Evolutionary conservation across 2,329 filamentous ascomycete species (phyloP).

Genomic region (Nemania sp.): DNA sequence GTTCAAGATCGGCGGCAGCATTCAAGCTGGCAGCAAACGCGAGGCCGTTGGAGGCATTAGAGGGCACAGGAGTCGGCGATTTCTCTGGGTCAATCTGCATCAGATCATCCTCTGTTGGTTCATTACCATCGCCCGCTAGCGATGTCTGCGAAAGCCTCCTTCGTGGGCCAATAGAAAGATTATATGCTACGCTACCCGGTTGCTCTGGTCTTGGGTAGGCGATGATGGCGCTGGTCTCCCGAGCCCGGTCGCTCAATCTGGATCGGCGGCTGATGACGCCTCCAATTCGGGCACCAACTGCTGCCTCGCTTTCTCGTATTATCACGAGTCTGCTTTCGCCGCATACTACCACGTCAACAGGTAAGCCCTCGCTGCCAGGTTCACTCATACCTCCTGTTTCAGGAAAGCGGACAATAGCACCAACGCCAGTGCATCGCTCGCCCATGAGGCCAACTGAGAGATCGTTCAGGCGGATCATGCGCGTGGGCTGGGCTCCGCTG

Average conservation of each 20-base stretch:
- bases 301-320: constrained; percentile 57
- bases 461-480: constrained; percentile 60
- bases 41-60: constrained; percentile 45
- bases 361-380: constrained; percentile 44
- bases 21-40: constrained; percentile 56
- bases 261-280: constrained; percentile 40
- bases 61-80: constrained; percentile 26
- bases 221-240: constrained; percentile 53
- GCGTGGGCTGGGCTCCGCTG: constrained; percentile 56
- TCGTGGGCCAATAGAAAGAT: constrained; percentile 47
- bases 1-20: constrained; percentile 55
- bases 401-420: constrained; percentile 47
- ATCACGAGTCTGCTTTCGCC: constrained; percentile 60
- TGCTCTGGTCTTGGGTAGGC: constrained; percentile 53
- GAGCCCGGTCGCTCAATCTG: constrained; percentile 44
- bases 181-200: constrained; percentile 49
- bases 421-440: constrained; percentile 58
- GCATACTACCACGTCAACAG: constrained; percentile 57
- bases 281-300: constrained; percentile 48
- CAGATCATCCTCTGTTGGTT: constrained; percentile 30
- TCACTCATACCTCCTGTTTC: constrained; percentile 32
- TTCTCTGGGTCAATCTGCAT: constrained; percentile 35
- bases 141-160: constrained; percentile 31
- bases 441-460: constrained; percentile 58
- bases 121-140: constrained; percentile 18